Conservation (phyloP, 176 grass and related monocot species). For the Alopecurus myosuroides region DNA sequence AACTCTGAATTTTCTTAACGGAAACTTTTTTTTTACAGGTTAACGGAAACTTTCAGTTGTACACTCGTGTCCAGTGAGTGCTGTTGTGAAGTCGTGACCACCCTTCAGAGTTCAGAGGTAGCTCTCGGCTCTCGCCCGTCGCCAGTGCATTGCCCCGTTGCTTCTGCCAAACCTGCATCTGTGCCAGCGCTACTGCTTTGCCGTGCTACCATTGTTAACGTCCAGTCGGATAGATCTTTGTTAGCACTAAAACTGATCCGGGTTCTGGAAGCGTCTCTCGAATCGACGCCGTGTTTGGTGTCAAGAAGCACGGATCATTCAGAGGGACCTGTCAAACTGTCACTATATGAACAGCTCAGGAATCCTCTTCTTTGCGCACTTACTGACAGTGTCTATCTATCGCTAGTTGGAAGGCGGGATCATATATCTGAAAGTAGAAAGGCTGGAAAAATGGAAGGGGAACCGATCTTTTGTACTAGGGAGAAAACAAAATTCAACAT, state of each 20-base stretch:
- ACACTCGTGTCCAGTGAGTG: neutral
- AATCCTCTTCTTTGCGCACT: neutral
- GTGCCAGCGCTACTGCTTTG: neutral
- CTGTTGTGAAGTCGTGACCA: slow-evolving; percentile 2
- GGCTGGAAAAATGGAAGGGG: neutral
- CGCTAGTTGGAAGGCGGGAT: slow-evolving; percentile 1
- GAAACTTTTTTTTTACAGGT: too few species aligned
- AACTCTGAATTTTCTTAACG: slow-evolving; percentile 15
- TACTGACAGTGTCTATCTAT: neutral
- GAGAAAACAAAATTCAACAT: neutral
- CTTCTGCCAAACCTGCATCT: slow-evolving; percentile 17
- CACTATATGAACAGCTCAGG: slow-evolving; percentile 20
- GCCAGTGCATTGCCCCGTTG: neutral
- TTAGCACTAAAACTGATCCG: neutral
- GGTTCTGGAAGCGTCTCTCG: slow-evolving; percentile 28
- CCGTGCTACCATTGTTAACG: neutral
- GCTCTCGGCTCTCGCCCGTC: too few species aligned
- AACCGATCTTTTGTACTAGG: neutral
- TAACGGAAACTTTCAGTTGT: neutral
- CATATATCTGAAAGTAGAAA: slow-evolving; percentile 9
- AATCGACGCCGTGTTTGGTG: neutral
- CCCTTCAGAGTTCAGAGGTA: neutral
- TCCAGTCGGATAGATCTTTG: neutral
- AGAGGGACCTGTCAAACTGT: neutral
- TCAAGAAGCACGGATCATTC: neutral